These are phyloP conservation scores for Rhodotorula mucilaginosa DNA, from an alignment of 1,284 basidiomycete species.

Conservation along the genomic window DNA sequence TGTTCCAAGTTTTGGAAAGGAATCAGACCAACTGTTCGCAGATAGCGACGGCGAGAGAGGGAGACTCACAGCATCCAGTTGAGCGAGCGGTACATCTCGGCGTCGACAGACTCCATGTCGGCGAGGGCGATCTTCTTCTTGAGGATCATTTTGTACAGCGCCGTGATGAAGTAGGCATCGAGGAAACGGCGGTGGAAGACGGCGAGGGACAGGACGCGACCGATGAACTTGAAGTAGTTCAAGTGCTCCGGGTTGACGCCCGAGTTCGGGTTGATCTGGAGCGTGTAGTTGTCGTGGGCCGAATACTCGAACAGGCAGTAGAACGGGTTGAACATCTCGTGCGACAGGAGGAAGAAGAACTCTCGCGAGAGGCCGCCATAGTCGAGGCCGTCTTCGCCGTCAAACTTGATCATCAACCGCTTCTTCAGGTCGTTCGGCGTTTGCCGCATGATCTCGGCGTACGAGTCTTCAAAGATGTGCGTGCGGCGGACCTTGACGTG, in stretches of 20 bases:
- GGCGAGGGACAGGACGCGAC: constrained; percentile 85
- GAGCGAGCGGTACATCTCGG: constrained; percentile 83
- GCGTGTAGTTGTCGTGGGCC: constrained; percentile 97
- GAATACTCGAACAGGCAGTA: constrained; percentile 99
- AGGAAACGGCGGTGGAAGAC: constrained; percentile 99
- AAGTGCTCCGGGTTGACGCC: constrained; percentile 98
- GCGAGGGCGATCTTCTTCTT: constrained; percentile 77
- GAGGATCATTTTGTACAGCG: constrained; percentile 99
- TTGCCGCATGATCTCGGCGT: constrained; percentile 91
- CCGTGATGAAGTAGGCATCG: constrained; percentile 97
- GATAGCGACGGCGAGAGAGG: background rate
- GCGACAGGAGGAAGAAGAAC: constrained; percentile 99
- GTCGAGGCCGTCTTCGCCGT: constrained; percentile 96
- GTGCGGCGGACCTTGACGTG: constrained; percentile 92
- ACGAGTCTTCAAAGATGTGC: constrained; percentile 95
- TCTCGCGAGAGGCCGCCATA: constrained; percentile 97
- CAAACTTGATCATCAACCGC: constrained; percentile 97
- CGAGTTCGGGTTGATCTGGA: constrained; percentile 70
- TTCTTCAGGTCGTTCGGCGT: constrained; percentile 93
- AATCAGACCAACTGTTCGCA: too few species aligned
- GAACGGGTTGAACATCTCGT: constrained; percentile 81
- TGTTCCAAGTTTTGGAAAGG: background rate
- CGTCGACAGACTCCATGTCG: constrained; percentile 89
- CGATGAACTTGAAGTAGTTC: constrained; percentile 99
- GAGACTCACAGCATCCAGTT: constrained; percentile 85